phyloP scores from a whole-genome alignment of 495 filamentous ascomycete species.

The Delitschia confertaspora region DNA sequence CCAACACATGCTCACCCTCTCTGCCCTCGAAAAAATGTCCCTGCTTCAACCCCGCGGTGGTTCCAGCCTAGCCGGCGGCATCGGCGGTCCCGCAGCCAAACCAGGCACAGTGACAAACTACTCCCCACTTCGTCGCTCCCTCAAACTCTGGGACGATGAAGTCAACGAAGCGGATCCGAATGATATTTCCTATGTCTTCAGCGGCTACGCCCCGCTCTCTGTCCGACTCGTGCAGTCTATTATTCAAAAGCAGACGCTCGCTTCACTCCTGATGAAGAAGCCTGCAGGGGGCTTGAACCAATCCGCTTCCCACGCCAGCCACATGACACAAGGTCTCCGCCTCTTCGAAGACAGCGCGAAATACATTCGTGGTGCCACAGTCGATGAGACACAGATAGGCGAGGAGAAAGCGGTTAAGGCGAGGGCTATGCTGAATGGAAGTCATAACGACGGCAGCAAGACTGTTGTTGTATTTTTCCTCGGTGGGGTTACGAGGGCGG shows the following conservation, averaged over 20 bases:
- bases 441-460: slow-evolving; percentile 50
- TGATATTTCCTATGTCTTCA: slow-evolving; percentile 95
- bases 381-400: slow-evolving; percentile 87
- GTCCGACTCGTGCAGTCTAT: slow-evolving; percentile 92
- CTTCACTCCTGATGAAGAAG: slow-evolving; percentile 50
- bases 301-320: slow-evolving; percentile 42
- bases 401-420: slow-evolving; percentile 89
- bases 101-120: slow-evolving; percentile 74
- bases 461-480: slow-evolving; percentile 91
- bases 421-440: slow-evolving; percentile 67
- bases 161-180: slow-evolving; percentile 95
- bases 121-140: slow-evolving; percentile 69
- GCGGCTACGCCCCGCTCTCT: slow-evolving; percentile 89
- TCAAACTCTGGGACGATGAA: slow-evolving; percentile 89
- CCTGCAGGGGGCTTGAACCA: slow-evolving; percentile 33
- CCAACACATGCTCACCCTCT: slow-evolving; percentile 84
- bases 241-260: slow-evolving; percentile 76
- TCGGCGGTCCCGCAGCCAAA: slow-evolving; percentile 24
- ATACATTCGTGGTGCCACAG: slow-evolving; percentile 72
- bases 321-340: slow-evolving; percentile 71
- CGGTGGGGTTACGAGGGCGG: slow-evolving; percentile 87
- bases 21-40: slow-evolving; percentile 78
- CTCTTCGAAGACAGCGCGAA: slow-evolving; percentile 86
- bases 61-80: slow-evolving; percentile 44
- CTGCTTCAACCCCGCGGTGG: slow-evolving; percentile 60